Conservation (phyloP, 2,329 filamentous ascomycete genomes). For the Botrytis porri region DNA sequence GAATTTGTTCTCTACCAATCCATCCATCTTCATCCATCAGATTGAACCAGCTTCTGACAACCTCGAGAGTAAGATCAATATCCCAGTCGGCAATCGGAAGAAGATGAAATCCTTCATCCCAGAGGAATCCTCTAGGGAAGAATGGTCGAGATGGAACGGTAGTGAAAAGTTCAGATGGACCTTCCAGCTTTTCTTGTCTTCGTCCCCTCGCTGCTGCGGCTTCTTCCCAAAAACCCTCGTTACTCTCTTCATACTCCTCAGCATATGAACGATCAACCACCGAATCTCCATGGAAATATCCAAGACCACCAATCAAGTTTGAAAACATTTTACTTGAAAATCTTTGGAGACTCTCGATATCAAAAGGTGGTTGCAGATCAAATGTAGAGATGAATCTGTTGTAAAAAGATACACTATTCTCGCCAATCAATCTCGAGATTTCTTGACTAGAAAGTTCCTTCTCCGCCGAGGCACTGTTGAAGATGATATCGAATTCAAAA, state of each 20-base stretch:
- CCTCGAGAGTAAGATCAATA: constrained; percentile 78
- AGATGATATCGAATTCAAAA: constrained; percentile 92
- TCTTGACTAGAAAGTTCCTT: constrained; percentile 56
- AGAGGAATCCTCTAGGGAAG: constrained; percentile 93
- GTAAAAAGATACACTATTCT: constrained; percentile 65
- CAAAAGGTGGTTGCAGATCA: constrained; percentile 72
- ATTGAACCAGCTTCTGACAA: constrained; percentile 93
- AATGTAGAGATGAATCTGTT: constrained; percentile 72
- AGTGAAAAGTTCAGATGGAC: constrained; percentile 85
- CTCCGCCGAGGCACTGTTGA: constrained; percentile 70
- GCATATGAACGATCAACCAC: constrained; percentile 88
- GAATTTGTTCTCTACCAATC: constrained; percentile 95
- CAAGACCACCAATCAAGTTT: constrained; percentile 89
- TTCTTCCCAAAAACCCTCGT: constrained; percentile 94
- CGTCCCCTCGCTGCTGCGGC: constrained; percentile 73
- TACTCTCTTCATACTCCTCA: constrained; percentile 91
- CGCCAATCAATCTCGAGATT: constrained; percentile 66
- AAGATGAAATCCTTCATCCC: constrained; percentile 97
- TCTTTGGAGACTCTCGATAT: constrained; percentile 65
- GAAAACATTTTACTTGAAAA: constrained; percentile 92
- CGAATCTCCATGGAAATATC: constrained; percentile 88
- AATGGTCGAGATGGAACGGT: constrained; percentile 90
- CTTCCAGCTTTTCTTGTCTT: constrained; percentile 67
- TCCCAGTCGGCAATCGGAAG: constrained; percentile 93
- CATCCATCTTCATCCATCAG: constrained; percentile 96